A percentile compares a stretch with the other conserved stretches of the same genome.
Conservation (phyloP, 2,329 filamentous ascomycete species). For the Hypoxylon sp. region DNA sequence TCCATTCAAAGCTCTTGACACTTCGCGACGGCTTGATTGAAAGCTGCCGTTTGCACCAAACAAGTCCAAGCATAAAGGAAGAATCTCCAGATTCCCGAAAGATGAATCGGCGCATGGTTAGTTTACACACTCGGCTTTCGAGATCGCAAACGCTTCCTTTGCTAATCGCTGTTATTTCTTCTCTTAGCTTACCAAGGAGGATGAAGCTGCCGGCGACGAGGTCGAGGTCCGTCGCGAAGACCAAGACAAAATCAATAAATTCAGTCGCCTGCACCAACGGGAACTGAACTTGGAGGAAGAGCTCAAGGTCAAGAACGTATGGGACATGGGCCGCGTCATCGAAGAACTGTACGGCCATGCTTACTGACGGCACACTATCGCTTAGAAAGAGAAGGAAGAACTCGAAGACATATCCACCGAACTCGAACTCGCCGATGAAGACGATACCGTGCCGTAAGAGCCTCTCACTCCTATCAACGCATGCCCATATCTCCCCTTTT, state of each 20-base stretch:
- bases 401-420: slow-evolving; percentile 92
- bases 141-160: neutral
- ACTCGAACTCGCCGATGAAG: slow-evolving; percentile 94
- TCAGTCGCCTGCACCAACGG: slow-evolving; percentile 92
- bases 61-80: neutral
- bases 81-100: slow-evolving; percentile 23
- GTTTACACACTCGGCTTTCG: slow-evolving; percentile 21
- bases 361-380: slow-evolving; percentile 42
- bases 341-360: slow-evolving; percentile 4
- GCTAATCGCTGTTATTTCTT: slow-evolving; percentile 27
- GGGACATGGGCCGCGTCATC: slow-evolving; percentile 11
- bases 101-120: slow-evolving; percentile 55
- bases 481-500: neutral
- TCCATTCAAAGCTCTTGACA: slow-evolving; percentile 12
- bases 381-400: slow-evolving; percentile 97
- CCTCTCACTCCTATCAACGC: neutral
- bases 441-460: slow-evolving; percentile 88
- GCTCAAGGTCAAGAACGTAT: slow-evolving; percentile 81
- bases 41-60: slow-evolving; percentile 9
- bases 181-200: slow-evolving; percentile 87
- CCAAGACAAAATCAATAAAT: slow-evolving; percentile 98
- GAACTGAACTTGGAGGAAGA: slow-evolving; percentile 84
- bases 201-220: slow-evolving; percentile 86
- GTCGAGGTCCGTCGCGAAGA: slow-evolving; percentile 95
- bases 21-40: slow-evolving; percentile 18